phyloP scores from a whole-genome alignment of 1,284 basidiomycete species.

The Moniliophthora roreri region DNA sequence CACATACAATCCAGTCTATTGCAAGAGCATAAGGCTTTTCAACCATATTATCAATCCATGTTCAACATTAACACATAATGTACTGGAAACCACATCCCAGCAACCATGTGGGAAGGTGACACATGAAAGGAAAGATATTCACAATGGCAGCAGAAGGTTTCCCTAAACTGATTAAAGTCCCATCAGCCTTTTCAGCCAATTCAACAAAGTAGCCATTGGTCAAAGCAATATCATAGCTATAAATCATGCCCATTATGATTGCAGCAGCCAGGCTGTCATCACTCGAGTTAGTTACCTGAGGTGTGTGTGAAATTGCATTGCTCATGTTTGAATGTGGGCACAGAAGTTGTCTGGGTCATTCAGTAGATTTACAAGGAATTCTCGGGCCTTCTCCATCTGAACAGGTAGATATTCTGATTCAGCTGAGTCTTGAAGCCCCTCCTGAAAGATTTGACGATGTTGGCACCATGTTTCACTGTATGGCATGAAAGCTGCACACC shows the following conservation, averaged over 20 bases:
- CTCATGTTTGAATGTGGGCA: constrained; percentile 24
- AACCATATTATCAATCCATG: neutral
- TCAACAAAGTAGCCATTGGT: constrained; percentile 20
- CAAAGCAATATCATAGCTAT: constrained; percentile 4
- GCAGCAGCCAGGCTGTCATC: constrained; percentile 4
- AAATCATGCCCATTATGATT: constrained; percentile 2
- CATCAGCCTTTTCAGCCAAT: constrained; percentile 20
- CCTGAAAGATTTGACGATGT: constrained; percentile 35
- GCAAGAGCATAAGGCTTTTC: neutral
- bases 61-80: neutral
- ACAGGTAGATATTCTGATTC: constrained; percentile 25
- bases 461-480: constrained; percentile 42
- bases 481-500: constrained; percentile 26
- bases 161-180: constrained; percentile 13
- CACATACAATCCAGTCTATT: neutral
- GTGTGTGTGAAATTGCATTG: neutral
- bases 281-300: neutral
- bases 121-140: constrained; percentile 25
- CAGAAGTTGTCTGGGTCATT: constrained; percentile 12
- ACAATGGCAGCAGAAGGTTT: constrained; percentile 22
- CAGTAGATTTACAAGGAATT: neutral
- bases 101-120: constrained; percentile 17
- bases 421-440: constrained; percentile 27
- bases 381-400: constrained; percentile 28
- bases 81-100: constrained; percentile 9